A percentile compares a stretch with the other conserved stretches of the same genome.
Conservation (phyloP, 306 rosid genomes). For the Glycine tomentella region DNA sequence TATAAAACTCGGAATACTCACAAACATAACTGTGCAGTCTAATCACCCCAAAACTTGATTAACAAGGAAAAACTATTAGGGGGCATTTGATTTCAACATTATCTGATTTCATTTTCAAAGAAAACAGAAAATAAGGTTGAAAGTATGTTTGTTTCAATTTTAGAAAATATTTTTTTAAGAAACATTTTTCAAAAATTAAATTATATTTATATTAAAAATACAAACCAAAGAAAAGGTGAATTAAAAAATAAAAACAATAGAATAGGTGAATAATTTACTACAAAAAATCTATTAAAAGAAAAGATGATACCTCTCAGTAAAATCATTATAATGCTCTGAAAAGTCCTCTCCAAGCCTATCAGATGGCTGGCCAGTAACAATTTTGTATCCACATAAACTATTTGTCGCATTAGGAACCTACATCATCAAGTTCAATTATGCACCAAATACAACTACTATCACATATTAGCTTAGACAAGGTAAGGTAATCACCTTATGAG, state of each 20-base stretch:
- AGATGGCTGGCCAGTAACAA: constrained; percentile 98
- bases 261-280: not conserved
- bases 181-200: not conserved
- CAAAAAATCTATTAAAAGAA: not conserved
- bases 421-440: constrained; percentile 38
- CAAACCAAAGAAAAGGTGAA: constrained; percentile 22
- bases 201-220: not conserved
- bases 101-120: too few relatives aligned
- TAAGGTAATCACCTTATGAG: constrained; percentile 76
- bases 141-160: too few relatives aligned
- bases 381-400: constrained; percentile 96
- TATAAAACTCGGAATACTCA: too few relatives aligned
- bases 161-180: too few relatives aligned
- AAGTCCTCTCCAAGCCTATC: constrained; percentile 99
- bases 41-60: constrained; percentile 13
- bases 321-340: constrained; percentile 74
- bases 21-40: not conserved
- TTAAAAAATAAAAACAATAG: not conserved
- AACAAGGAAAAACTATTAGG: not conserved
- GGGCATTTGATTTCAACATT: too few relatives aligned
- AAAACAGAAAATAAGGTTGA: too few relatives aligned
- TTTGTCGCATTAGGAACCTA: constrained; percentile 99
- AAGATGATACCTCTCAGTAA: constrained; percentile 77
- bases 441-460: constrained; percentile 19
- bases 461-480: constrained; percentile 28